Evolutionary conservation across 1,284 basidiomycete species (phyloP).

Genomic region (Vanrija humicola): DNA sequence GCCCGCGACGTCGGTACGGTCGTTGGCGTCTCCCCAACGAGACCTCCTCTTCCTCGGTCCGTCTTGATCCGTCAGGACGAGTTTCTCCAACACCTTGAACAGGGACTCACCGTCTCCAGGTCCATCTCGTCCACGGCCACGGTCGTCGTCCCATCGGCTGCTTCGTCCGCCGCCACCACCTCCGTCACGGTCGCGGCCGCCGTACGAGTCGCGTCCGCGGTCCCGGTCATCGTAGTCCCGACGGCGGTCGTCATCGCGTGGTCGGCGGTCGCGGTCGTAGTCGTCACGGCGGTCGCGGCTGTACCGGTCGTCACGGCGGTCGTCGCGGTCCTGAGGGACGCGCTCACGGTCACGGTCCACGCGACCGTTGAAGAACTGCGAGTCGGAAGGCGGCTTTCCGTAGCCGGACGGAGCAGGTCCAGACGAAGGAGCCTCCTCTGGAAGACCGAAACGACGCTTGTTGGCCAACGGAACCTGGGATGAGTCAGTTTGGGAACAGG

Average conservation of each 20-base stretch:
- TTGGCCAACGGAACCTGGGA: conserved; percentile 56
- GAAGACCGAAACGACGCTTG: conserved; percentile 82
- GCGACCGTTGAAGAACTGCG: conserved; percentile 46
- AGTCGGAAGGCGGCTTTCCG: conserved; percentile 34
- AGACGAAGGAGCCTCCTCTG: conserved; percentile 54
- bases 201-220: conserved; percentile 19
- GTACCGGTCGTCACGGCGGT: conserved; percentile 17
- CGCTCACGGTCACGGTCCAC: conserved; percentile 31
- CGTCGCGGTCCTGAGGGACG: conserved; percentile 5
- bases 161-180: conserved; percentile 21
- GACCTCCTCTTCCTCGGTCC: conserved; percentile 86
- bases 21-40: conserved; percentile 86
- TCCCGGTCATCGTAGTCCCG: conserved; percentile 24
- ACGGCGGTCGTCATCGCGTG: conserved; percentile 8
- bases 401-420: conserved; percentile 55
- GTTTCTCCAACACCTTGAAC: conserved; percentile 36
- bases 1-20: conserved; percentile 74
- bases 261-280: conserved; percentile 8
- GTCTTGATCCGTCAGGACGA: conserved; percentile 55
- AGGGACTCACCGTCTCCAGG: conserved; percentile 27
- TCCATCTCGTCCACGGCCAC: conserved; percentile 24
- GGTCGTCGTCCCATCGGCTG: conserved; percentile 24
- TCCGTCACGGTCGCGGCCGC: conserved; percentile 10
- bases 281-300: conserved; percentile 26
- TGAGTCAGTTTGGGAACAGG: conserved; percentile 1